Conservation (phyloP, 2,329 filamentous ascomycete genomes). For the Alternaria incomplexa region DNA sequence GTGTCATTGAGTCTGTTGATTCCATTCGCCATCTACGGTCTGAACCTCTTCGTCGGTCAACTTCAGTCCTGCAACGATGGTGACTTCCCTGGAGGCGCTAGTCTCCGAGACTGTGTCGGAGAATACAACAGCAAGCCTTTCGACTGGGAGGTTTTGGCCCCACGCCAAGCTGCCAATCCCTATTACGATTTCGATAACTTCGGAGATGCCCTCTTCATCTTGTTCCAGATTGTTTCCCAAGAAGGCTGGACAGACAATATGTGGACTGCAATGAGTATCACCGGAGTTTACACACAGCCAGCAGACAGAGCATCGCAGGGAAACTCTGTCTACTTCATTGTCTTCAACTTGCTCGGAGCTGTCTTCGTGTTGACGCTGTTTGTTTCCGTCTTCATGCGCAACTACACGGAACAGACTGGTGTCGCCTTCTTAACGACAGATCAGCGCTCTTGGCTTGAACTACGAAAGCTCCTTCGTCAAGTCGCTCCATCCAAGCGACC, state of each 20-base stretch:
- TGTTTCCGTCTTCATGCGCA: constrained; percentile 99
- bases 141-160: constrained; percentile 84
- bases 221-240: constrained; percentile 98
- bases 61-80: constrained; percentile 82
- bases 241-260: constrained; percentile 98
- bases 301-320: constrained; percentile 71
- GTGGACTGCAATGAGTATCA: constrained; percentile 81
- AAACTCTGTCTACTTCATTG: constrained; percentile 92
- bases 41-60: constrained; percentile 89
- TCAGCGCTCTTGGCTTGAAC: constrained; percentile 94
- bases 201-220: constrained; percentile 88
- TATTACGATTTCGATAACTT: constrained; percentile 96
- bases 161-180: constrained; percentile 78
- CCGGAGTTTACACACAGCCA: constrained; percentile 76
- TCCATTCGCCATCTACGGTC: constrained; percentile 93
- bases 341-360: constrained; percentile 94
- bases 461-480: constrained; percentile 88
- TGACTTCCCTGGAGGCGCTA: constrained; percentile 57
- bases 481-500: constrained; percentile 95
- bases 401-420: constrained; percentile 97
- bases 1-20: constrained; percentile 94
- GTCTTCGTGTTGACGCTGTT: constrained; percentile 97
- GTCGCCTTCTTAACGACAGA: constrained; percentile 95
- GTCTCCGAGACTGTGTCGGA: constrained; percentile 77
- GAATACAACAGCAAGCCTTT: constrained; percentile 81